Conservation (phyloP, 352 stramenopile genomes). For the Globisporangium cystogenes region DNA sequence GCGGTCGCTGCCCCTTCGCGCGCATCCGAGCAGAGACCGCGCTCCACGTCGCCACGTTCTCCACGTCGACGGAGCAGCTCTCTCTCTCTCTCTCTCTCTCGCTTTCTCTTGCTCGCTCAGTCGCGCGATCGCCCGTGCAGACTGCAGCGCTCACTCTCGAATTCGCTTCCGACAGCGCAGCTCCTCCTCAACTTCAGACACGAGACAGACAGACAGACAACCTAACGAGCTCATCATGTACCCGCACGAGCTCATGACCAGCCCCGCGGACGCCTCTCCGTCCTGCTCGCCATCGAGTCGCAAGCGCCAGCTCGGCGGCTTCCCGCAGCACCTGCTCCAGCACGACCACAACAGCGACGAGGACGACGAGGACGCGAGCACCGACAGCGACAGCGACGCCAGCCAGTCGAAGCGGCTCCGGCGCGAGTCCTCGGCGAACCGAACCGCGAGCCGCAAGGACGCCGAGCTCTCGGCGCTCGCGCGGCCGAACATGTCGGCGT, state of each 20-base stretch:
- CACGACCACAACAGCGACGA: slow-evolving; percentile 2
- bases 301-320: slow-evolving; percentile 6
- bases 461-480: slow-evolving; percentile 1
- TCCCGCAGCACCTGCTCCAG: slow-evolving; percentile 4
- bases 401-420: slow-evolving; percentile 7
- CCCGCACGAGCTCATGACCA: slow-evolving; percentile 4
- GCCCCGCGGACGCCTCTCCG: not conserved
- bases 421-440: not conserved
- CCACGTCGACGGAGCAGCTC: not conserved
- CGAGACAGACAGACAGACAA: not conserved
- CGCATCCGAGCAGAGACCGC: not conserved
- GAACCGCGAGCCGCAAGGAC: slow-evolving; percentile 17
- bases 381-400: slow-evolving; percentile 5
- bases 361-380: not conserved
- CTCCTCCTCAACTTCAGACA: not conserved
- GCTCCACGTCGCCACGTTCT: not conserved
- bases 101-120: too few species aligned
- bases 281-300: not conserved
- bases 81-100: slow-evolving; percentile 2
- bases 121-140: too few species aligned
- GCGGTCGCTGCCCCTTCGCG: not conserved
- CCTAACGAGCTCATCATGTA: not conserved
- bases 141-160: slow-evolving; percentile 2
- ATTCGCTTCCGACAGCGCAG: slow-evolving; percentile 1
- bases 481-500: slow-evolving; percentile 65